A percentile compares a stretch with the other conserved stretches of the same genome.
These are phyloP conservation scores for Trichoderma brevicompactum DNA, from an alignment of 2,329 filamentous ascomycete genomes.

Conservation along the genomic window DNA sequence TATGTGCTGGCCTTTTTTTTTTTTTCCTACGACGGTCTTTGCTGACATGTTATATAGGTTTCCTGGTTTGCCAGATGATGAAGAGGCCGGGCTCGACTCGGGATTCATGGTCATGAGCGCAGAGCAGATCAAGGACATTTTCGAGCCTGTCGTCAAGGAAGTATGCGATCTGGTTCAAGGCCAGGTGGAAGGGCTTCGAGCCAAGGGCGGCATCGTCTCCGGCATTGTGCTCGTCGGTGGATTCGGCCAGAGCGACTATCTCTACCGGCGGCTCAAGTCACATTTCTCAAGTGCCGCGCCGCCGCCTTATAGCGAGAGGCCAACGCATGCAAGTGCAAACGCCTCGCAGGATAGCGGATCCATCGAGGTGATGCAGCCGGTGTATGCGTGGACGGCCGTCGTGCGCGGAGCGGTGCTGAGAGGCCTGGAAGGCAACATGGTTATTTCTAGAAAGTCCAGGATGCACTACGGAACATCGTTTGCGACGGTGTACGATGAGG, in stretches of 20 bases:
- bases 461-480: constrained; percentile 83
- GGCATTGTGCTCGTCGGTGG: constrained; percentile 83
- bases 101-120: constrained; percentile 76
- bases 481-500: constrained; percentile 78
- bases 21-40: background rate
- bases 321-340: constrained; percentile 63
- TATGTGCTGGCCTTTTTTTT: background rate
- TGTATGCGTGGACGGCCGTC: constrained; percentile 82
- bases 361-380: constrained; percentile 80
- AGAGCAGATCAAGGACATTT: constrained; percentile 72
- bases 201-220: constrained; percentile 65
- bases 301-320: constrained; percentile 69
- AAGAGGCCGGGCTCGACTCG: constrained; percentile 73
- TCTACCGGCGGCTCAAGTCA: constrained; percentile 70
- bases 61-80: constrained; percentile 75
- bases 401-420: constrained; percentile 76
- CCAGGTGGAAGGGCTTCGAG: constrained; percentile 66
- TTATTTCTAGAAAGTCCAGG: constrained; percentile 72
- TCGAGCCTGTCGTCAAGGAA: constrained; percentile 74
- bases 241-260: constrained; percentile 78
- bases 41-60: constrained; percentile 51
- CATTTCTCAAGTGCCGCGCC: constrained; percentile 66
- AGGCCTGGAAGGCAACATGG: constrained; percentile 78
- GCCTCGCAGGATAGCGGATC: constrained; percentile 56
- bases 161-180: constrained; percentile 70